Conservation (phyloP, 176 grass and related monocot species). For the Poa annua region DNA sequence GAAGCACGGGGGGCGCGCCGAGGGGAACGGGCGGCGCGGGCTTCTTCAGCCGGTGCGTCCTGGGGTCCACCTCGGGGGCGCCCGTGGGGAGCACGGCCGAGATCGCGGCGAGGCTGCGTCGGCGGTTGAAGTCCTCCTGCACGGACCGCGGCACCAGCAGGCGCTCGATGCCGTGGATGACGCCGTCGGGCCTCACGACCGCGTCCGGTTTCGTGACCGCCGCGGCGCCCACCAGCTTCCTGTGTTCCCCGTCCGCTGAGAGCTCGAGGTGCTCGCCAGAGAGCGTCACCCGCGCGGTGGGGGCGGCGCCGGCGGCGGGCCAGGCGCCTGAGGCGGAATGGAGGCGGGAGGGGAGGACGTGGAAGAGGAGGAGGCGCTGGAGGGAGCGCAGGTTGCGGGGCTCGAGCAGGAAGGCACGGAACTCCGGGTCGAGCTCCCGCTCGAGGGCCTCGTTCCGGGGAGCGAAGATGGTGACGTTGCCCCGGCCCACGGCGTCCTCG, state of each 20-base stretch:
- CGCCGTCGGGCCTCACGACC: conserved; percentile 62
- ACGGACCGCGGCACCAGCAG: conserved; percentile 68
- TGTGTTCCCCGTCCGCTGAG: neutral
- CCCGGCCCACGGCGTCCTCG: conserved; percentile 57
- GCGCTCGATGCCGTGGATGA: conserved; percentile 69
- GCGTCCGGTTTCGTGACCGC: conserved; percentile 47
- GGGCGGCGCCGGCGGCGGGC: neutral
- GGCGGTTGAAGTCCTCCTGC: conserved; percentile 85
- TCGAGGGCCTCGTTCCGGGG: conserved; percentile 74
- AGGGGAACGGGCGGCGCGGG: conserved; percentile 51
- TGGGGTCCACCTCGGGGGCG: conserved; percentile 70
- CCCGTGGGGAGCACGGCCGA: conserved; percentile 60
- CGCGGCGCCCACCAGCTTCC: conserved; percentile 15
- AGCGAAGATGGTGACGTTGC: conserved; percentile 82
- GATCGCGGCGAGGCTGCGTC: conserved; percentile 68
- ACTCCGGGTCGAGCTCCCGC: conserved; percentile 81
- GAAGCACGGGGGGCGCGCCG: conserved; percentile 55
- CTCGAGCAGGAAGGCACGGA: conserved; percentile 84
- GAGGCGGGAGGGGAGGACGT: conserved; percentile 65
- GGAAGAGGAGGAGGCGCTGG: conserved; percentile 68
- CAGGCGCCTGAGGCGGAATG: neutral
- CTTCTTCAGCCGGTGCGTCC: conserved; percentile 75
- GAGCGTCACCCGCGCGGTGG: conserved; percentile 46
- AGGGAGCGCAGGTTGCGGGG: conserved; percentile 68
- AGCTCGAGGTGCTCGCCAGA: conserved; percentile 58